phyloP scores from a whole-genome alignment of 78 protist genomes.

The Creolimax fragrantissima region DNA sequence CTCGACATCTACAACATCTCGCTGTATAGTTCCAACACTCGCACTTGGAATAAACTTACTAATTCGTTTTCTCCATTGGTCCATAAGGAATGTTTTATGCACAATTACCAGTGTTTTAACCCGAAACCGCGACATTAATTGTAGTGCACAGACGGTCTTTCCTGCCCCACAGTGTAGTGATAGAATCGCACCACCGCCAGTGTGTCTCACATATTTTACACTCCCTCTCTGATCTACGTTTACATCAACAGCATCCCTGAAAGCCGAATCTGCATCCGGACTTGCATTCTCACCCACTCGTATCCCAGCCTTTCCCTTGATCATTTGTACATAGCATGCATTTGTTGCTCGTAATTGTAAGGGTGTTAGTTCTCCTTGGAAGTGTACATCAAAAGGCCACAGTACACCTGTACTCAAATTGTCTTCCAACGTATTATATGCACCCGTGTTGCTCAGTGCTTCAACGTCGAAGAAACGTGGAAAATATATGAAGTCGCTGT shows the following conservation, averaged over 20 bases:
- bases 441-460: not conserved
- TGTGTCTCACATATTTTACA: not conserved
- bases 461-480: not conserved
- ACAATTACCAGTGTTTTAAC: not conserved
- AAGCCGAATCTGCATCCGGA: not conserved
- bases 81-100: not conserved
- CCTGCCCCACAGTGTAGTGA: not conserved
- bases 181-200: not conserved
- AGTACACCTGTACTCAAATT: not conserved
- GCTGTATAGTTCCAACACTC: not conserved
- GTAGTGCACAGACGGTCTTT: not conserved
- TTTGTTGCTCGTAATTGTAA: not conserved
- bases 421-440: not conserved
- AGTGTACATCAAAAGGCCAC: not conserved
- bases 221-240: not conserved
- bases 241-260: not conserved
- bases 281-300: not conserved
- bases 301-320: not conserved
- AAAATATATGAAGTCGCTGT: not conserved
- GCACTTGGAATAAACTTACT: not conserved
- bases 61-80: not conserved
- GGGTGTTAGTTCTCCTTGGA: not conserved
- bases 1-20: not conserved
- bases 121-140: not conserved
- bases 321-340: not conserved